These are phyloP conservation scores for Calvatia gigantea DNA, from an alignment of 768 basidiomycete genomes.

Conservation along the genomic window DNA sequence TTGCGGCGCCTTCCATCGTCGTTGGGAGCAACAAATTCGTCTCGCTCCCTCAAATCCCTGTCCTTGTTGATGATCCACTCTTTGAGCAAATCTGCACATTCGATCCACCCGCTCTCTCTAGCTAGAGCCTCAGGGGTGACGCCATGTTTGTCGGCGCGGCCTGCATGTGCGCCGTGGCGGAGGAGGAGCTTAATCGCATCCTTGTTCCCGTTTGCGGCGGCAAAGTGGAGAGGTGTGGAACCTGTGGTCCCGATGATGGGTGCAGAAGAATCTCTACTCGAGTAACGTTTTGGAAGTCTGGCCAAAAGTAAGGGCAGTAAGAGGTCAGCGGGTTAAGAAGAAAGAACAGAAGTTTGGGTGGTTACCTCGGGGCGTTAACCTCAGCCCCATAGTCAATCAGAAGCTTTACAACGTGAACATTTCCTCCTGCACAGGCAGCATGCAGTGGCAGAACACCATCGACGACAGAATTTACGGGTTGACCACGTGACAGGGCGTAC, in stretches of 20 bases:
- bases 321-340: slow-evolving; percentile 1
- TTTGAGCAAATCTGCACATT: slow-evolving; percentile 71
- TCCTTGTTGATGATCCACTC: slow-evolving; percentile 65
- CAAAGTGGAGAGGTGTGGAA: slow-evolving; percentile 94
- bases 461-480: slow-evolving; percentile 93
- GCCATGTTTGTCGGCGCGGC: slow-evolving; percentile 87
- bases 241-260: slow-evolving; percentile 83
- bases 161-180: slow-evolving; percentile 77
- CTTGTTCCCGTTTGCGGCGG: slow-evolving; percentile 90
- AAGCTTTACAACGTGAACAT: slow-evolving; percentile 80
- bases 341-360: slow-evolving; percentile 14
- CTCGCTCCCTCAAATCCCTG: slow-evolving; percentile 54
- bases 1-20: slow-evolving; percentile 8
- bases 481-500: slow-evolving; percentile 90
- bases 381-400: slow-evolving; percentile 95
- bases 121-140: slow-evolving; percentile 85
- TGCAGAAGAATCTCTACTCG: slow-evolving; percentile 57
- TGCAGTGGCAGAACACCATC: slow-evolving; percentile 97
- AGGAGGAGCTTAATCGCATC: slow-evolving; percentile 76
- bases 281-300: slow-evolving; percentile 72
- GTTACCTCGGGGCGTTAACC: slow-evolving; percentile 90
- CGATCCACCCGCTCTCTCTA: slow-evolving; percentile 72
- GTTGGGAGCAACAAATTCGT: slow-evolving; percentile 22
- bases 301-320: slow-evolving; percentile 9
- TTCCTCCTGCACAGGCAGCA: slow-evolving; percentile 90